Base-by-base conservation (phyloP, 352 stramenopile species). In the Pythium insidiosum region DNA sequence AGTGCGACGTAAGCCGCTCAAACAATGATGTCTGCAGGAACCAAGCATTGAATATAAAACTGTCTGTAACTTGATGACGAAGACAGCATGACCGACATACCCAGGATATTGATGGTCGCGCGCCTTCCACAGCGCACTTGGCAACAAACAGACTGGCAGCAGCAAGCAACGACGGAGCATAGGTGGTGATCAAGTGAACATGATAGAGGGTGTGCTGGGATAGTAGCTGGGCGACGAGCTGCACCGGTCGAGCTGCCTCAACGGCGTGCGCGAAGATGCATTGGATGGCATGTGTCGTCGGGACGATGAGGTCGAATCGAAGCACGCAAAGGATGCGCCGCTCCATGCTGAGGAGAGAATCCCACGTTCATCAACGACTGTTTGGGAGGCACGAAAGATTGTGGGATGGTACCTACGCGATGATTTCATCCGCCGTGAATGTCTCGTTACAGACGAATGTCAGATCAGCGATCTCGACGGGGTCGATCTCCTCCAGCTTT, bases 401-500 rank as follows among this genome's bases (percentile, higher is more conserved):
- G 15, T 19, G 16, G 44, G n/a, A 7, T 35, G 22, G 4, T 12
- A 60, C 52, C n/a, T 50, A 88, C 42, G 69, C 56, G 15, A 88
- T 53, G 42, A 88, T 66, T 23, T 88, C 58, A 20, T 68, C 50
- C 39, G 54, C 89, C 48, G 76, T 93, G 71, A 99, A 99, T 5
- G 96, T 94, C 24, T 88, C 69, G 66, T 99, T 95, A 38, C 95
- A 98, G 59, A 99, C 98, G 66, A 98, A 98, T 43, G 99, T 82
- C 29, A 99, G 72, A 60, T 99, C 96, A 15, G 86, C 65, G 40
- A 99, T 86, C 62, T 98, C 93, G 12, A 95, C 95, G 10, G 95
- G 93, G 58, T 99, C 98, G 43, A 99, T 98, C 65, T 99, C 97
- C 61, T 99, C 97, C 66, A 99, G 99, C 76, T 99, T 99, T 20